Conservation (phyloP, 129 eudicot genomes). For the Pseudognaphalium luteoalbum region DNA sequence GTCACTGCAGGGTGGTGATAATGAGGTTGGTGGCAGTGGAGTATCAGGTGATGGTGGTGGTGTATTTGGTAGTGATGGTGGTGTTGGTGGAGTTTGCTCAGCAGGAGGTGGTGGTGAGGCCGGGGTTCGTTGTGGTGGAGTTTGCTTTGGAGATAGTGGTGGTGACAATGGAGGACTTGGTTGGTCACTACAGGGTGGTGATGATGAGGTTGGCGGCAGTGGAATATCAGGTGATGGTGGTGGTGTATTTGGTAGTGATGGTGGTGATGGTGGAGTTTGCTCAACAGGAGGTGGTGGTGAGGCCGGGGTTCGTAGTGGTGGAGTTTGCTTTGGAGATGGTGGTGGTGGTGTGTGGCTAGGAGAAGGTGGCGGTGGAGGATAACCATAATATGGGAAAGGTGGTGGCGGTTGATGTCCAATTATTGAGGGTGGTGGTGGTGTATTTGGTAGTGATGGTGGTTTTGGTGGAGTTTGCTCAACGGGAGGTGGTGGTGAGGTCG, state of each 20-base stretch:
- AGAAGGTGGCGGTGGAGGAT: neutral
- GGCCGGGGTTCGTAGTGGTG: neutral
- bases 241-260: neutral
- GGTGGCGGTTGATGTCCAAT: neutral
- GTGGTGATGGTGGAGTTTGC: neutral
- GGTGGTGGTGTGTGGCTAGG: neutral
- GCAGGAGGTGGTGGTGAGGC: neutral
- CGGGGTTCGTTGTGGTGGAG: neutral
- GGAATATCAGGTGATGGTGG: slow-evolving; percentile 2
- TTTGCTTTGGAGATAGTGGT: neutral
- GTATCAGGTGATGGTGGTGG: neutral
- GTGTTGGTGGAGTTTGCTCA: neutral
- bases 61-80: neutral
- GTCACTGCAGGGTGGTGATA: neutral
- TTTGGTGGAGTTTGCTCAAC: neutral
- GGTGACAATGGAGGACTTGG: neutral
- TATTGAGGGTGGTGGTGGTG: neutral
- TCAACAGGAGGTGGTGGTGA: slow-evolving; percentile 6
- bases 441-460: neutral
- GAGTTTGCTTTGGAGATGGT: neutral
- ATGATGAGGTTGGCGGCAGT: slow-evolving; percentile 1
- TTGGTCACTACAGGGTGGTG: neutral
- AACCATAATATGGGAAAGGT: too few species aligned
- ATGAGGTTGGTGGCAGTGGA: slow-evolving; percentile 11
- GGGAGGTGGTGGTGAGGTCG: neutral